A percentile compares a stretch with the other conserved stretches of the same genome.
Conservation (phyloP, 805 yeast genomes). For the Nakazawaea wickerhamii region DNA sequence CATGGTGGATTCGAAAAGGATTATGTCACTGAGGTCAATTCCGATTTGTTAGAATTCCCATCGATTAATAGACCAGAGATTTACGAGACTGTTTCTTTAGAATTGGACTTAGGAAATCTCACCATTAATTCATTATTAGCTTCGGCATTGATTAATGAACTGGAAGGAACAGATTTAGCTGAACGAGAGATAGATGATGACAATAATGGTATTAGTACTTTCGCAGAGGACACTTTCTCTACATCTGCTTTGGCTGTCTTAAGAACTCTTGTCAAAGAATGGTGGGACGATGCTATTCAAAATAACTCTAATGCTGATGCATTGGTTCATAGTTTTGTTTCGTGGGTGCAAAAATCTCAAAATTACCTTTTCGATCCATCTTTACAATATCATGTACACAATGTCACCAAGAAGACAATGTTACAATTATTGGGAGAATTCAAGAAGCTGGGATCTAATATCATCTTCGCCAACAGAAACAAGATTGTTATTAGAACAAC, state of each 20-base stretch:
- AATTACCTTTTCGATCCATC: slow-evolving; percentile 74
- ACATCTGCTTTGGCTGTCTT: slow-evolving; percentile 66
- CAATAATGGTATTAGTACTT: slow-evolving; percentile 26
- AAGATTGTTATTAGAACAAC: slow-evolving; percentile 67
- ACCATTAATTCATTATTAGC: slow-evolving; percentile 84
- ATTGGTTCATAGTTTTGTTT: slow-evolving; percentile 71
- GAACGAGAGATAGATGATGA: slow-evolving; percentile 27
- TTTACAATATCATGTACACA: slow-evolving; percentile 82
- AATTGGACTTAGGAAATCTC: slow-evolving; percentile 71
- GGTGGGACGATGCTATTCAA: slow-evolving; percentile 90
- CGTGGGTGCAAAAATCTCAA: slow-evolving; percentile 79
- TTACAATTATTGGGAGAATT: slow-evolving; percentile 79
- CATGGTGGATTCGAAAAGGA: slow-evolving; percentile 79
- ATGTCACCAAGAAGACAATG: slow-evolving; percentile 75
- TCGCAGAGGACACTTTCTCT: slow-evolving; percentile 82
- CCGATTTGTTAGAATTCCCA: slow-evolving; percentile 61
- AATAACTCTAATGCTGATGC: slow-evolving; percentile 72
- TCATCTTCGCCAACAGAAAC: slow-evolving; percentile 76
- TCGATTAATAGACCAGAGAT: slow-evolving; percentile 71
- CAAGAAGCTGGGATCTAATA: slow-evolving; percentile 67
- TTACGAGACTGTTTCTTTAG: slow-evolving; percentile 73
- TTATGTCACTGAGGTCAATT: slow-evolving; percentile 31
- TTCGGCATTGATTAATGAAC: slow-evolving; percentile 77
- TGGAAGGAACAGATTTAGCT: slow-evolving; percentile 77
- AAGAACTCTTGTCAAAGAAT: slow-evolving; percentile 68